Base-by-base conservation (phyloP, 768 basidiomycete species). In the Amanita fuliginea region DNA sequence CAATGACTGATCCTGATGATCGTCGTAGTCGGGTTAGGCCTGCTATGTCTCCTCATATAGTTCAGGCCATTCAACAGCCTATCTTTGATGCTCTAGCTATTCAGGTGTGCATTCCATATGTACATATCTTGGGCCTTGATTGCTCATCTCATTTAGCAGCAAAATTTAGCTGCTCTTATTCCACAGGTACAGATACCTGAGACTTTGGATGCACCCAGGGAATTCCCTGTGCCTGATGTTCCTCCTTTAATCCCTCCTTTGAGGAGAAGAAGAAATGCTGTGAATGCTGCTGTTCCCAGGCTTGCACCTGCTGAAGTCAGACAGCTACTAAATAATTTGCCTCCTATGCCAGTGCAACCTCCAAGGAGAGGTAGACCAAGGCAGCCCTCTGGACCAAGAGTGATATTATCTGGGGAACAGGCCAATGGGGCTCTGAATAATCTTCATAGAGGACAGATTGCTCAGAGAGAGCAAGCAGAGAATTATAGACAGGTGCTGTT, bases 1-100 rank as follows among this genome's bases (percentile, higher is more conserved):
- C 24, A 10, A 42, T 42, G 42, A 42, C 42, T 26, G 42, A 42
- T 42, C 42, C 42, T 26, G 42, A 42, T 42, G 22, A 42, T 42
- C 8, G 42, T 16, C 4, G 42, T 6, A 26, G 42, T 14, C 42
- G 28, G 42, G 42, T 24, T 26, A 42, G 42, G 42, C 22, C 3
- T 26, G 7, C 7, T 3, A 42, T 6, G 16, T 24, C 24, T 10
- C 42, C 21, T n/a, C n/a, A n/a, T 26, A 26, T 42, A 3, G 24
- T 42, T 5, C 42, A 21, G 24, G 22, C 11, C 10, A 26, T 42
- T 42, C 22, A 42, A 42, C 42, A 42, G 22, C 42, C 42, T 13
- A 42, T 2, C 14, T 42, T 42, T 42, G 42, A 24, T 26, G n/a
- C n/a, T n/a, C n/a, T n/a, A n/a, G n/a, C n/a, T n/a, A n/a, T n/a